Evolutionary conservation across 2,329 filamentous ascomycete species (phyloP).

Genomic region (Huntiella omanensis): DNA sequence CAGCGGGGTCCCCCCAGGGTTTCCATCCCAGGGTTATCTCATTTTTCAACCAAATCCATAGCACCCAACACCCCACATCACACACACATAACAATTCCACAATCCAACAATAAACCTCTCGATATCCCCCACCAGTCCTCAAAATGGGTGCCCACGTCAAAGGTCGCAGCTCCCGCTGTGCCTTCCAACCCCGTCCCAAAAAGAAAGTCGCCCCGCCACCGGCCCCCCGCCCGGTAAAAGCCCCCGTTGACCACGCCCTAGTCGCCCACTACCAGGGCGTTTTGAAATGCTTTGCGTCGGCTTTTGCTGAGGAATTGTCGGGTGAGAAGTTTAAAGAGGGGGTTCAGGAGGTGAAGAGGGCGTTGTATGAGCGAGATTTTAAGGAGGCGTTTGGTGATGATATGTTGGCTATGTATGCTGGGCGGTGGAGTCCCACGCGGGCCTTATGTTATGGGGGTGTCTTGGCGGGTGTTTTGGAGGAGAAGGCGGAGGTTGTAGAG

Average conservation of each 20-base stretch:
- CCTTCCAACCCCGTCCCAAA: conserved; percentile 10
- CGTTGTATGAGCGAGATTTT: conserved; percentile 77
- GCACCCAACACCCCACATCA: too few species aligned
- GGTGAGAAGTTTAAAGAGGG: conserved; percentile 30
- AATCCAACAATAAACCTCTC: too few species aligned
- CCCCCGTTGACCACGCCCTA: conserved; percentile 1
- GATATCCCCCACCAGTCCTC: too few species aligned
- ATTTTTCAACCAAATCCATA: too few species aligned
- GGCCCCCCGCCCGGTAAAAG: not conserved
- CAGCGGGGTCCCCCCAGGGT: too few species aligned
- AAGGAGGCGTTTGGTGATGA: conserved; percentile 56
- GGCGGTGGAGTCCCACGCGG: conserved; percentile 76
- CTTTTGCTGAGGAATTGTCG: conserved; percentile 35
- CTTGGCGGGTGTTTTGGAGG: conserved; percentile 18
- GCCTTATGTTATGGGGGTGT: conserved; percentile 59
- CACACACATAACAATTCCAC: too few species aligned
- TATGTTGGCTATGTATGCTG: conserved; percentile 64
- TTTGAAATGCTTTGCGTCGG: conserved; percentile 51
- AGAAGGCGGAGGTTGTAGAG: not conserved
- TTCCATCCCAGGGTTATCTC: too few species aligned
- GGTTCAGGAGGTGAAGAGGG: conserved; percentile 68
- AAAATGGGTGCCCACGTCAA: conserved; percentile 9
- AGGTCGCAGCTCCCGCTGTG: conserved; percentile 10
- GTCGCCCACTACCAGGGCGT: conserved; percentile 19
- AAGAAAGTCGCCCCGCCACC: conserved; percentile 2